Percentiles rank a stretch among this genome's conserved stretches.
Conservation (phyloP, 1,284 basidiomycete species). For the Rhodotorula sp. region DNA sequence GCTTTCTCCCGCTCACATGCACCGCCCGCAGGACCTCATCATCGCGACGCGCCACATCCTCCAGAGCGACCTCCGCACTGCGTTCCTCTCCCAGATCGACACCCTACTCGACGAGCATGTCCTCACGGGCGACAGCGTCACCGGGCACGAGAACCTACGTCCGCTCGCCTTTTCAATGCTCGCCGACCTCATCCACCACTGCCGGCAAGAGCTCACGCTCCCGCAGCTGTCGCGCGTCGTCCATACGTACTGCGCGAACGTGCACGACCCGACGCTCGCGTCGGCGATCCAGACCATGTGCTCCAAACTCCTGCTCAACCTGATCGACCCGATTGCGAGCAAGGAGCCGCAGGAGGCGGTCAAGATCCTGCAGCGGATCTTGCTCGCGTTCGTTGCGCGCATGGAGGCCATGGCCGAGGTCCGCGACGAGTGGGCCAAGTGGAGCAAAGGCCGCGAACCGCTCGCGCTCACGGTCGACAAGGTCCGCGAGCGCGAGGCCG, state of each 20-base stretch:
- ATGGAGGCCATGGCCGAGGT: constrained; percentile 70
- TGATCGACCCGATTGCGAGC: constrained; percentile 77
- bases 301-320: constrained; percentile 87
- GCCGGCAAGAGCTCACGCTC: constrained; percentile 78
- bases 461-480: constrained; percentile 58
- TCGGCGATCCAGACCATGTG: constrained; percentile 86
- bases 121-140: constrained; percentile 78
- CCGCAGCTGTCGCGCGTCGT: constrained; percentile 79
- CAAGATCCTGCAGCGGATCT: constrained; percentile 69
- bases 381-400: constrained; percentile 84
- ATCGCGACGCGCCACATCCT: constrained; percentile 91
- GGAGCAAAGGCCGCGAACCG: constrained; percentile 36
- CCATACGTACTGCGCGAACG: constrained; percentile 80
- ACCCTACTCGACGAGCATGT: constrained; percentile 89
- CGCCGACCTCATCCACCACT: constrained; percentile 90
- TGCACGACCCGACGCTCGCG: constrained; percentile 84
- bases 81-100: constrained; percentile 81
- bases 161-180: constrained; percentile 83
- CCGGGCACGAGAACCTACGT: constrained; percentile 80
- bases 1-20: constrained; percentile 60
- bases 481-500: constrained; percentile 50
- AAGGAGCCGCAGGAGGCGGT: constrained; percentile 68
- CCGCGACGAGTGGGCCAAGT: constrained; percentile 46
- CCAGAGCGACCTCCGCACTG: constrained; percentile 74
- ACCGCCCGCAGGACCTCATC: constrained; percentile 72